Evolutionary conservation across 2,329 filamentous ascomycete species (phyloP).

Genomic region (Alternaria sp.): DNA sequence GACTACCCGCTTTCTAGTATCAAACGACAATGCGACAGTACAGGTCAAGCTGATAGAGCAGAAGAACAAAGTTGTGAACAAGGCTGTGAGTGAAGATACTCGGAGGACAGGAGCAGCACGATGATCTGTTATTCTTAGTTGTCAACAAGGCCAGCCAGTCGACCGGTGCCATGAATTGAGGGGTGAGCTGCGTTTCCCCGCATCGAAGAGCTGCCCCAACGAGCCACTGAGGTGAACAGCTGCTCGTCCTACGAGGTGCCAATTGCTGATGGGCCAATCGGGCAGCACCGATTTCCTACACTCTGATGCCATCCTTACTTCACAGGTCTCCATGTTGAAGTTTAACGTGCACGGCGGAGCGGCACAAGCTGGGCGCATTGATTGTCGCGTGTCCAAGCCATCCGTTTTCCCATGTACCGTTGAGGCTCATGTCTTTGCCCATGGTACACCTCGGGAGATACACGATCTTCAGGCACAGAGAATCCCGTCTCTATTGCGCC

Average conservation of each 20-base stretch:
- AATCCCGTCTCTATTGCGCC: slow-evolving; percentile 12
- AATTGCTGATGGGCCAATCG: slow-evolving; percentile 29
- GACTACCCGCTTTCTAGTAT: slow-evolving; percentile 7
- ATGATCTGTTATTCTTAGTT: slow-evolving; percentile 13
- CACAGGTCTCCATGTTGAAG: slow-evolving; percentile 2
- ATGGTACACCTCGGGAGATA: neutral
- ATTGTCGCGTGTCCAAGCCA: slow-evolving; percentile 16
- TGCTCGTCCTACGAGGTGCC: slow-evolving; percentile 15
- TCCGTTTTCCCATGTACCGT: neutral
- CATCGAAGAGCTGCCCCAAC: slow-evolving; percentile 31
- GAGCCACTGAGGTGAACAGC: slow-evolving; percentile 26
- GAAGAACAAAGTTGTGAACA: slow-evolving; percentile 17
- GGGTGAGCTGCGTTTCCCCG: slow-evolving; percentile 36
- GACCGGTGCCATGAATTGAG: slow-evolving; percentile 33
- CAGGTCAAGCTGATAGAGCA: slow-evolving; percentile 1
- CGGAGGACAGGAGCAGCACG: slow-evolving; percentile 7
- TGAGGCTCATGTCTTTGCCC: neutral
- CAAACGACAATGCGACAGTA: slow-evolving; percentile 8
- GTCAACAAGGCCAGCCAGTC: slow-evolving; percentile 23
- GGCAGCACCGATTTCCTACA: slow-evolving; percentile 13
- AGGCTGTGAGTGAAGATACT: slow-evolving; percentile 16
- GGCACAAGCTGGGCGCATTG: slow-evolving; percentile 4
- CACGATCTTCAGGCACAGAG: slow-evolving; percentile 24
- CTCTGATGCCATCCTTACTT: slow-evolving; percentile 16
- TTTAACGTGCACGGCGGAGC: slow-evolving; percentile 10